A percentile compares a stretch with the other conserved stretches of the same genome.
Evolutionary conservation across 768 basidiomycete species (phyloP).

Genomic region (Scleroderma citrinum): DNA sequence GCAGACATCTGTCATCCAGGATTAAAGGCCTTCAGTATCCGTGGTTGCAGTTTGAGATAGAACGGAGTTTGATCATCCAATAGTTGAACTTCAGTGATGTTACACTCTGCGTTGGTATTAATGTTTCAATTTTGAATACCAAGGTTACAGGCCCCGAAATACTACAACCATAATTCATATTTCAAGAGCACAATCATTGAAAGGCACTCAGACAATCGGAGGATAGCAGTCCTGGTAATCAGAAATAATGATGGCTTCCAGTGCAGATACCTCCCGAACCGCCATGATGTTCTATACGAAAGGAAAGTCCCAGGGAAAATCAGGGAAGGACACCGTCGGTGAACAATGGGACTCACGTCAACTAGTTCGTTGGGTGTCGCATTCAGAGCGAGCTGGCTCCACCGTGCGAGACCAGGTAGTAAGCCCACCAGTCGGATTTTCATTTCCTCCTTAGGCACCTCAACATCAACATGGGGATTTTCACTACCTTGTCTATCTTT

Average conservation of each 20-base stretch:
- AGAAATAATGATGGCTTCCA: slow-evolving; percentile 70
- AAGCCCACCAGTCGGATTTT: slow-evolving; percentile 71
- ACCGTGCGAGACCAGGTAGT: slow-evolving; percentile 72
- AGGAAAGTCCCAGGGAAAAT: neutral
- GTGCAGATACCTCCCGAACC: slow-evolving; percentile 55
- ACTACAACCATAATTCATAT: neutral
- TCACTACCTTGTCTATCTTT: slow-evolving; percentile 12
- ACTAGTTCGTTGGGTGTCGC: slow-evolving; percentile 74
- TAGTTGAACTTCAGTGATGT: no score
- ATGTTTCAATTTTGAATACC: neutral
- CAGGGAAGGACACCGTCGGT: neutral
- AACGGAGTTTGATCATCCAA: no score
- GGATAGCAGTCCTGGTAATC: slow-evolving; percentile 51
- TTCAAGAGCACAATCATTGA: neutral
- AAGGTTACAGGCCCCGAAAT: neutral
- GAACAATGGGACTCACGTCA: slow-evolving; percentile 51
- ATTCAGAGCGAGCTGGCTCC: slow-evolving; percentile 66
- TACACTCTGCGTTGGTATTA: no score
- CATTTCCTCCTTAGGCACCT: slow-evolving; percentile 29
- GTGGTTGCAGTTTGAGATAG: no score
- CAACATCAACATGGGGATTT: slow-evolving; percentile 4
- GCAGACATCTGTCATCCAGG: no score
- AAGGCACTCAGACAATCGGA: slow-evolving; percentile 9
- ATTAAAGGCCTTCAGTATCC: no score
- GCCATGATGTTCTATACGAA: slow-evolving; percentile 51